Percentiles rank a stretch among this genome's conserved stretches.
These are phyloP conservation scores for Bretschneidera sinensis DNA, from an alignment of 345 rosid genomes.

Conservation along the genomic window DNA sequence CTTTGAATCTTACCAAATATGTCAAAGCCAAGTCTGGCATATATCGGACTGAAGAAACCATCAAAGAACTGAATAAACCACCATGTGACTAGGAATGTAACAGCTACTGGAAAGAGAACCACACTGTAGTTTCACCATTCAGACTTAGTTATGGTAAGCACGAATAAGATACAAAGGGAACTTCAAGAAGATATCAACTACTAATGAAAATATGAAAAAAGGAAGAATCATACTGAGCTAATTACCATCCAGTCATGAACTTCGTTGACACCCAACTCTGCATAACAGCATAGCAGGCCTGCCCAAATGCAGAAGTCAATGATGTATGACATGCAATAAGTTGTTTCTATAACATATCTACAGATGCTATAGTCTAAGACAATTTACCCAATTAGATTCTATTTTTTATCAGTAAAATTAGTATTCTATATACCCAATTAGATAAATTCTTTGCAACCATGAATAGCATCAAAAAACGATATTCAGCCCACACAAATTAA, in stretches of 20 bases:
- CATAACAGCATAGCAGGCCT: conserved; percentile 81
- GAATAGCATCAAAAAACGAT: too few relatives aligned
- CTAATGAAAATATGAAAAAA: too few relatives aligned
- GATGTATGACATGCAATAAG: background rate
- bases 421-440: too few relatives aligned
- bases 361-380: too few relatives aligned
- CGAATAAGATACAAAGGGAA: too few relatives aligned
- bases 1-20: conserved; percentile 57
- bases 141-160: too few relatives aligned
- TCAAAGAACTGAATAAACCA: conserved; percentile 83
- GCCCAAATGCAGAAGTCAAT: conserved; percentile 22
- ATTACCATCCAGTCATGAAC: conserved; percentile 92
- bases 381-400: too few relatives aligned
- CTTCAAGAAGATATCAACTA: too few relatives aligned
- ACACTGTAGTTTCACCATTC: conserved; percentile 55
- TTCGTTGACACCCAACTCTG: conserved; percentile 92
- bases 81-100: conserved; percentile 77
- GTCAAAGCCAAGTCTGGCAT: conserved; percentile 65
- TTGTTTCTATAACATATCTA: background rate
- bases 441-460: too few relatives aligned
- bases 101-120: conserved; percentile 79
- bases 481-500: too few relatives aligned
- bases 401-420: too few relatives aligned
- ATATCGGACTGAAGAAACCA: conserved; percentile 81
- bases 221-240: background rate